phyloP scores from a whole-genome alignment of 768 basidiomycete species.

The Leccinum broughii region DNA sequence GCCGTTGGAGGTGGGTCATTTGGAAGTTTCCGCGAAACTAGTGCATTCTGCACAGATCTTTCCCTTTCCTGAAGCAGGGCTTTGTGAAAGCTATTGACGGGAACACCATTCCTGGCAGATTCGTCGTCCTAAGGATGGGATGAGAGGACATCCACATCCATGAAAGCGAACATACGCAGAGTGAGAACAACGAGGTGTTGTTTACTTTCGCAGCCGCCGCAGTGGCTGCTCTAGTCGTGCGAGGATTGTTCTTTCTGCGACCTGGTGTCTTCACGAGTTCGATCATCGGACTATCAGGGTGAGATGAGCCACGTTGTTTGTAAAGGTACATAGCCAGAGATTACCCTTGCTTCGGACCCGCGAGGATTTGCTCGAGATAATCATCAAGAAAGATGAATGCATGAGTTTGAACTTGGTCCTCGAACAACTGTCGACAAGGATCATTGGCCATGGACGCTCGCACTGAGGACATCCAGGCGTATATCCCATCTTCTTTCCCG shows the following conservation, averaged over 20 bases:
- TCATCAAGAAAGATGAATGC: slow-evolving; percentile 80
- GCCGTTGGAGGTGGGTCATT: background rate
- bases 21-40: background rate
- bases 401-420: slow-evolving; percentile 71
- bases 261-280: slow-evolving; percentile 85
- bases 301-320: background rate
- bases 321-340: slow-evolving; percentile 17
- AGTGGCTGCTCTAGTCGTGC: slow-evolving; percentile 47
- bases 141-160: slow-evolving; percentile 12
- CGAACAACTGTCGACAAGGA: slow-evolving; percentile 66
- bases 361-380: slow-evolving; percentile 71
- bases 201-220: slow-evolving; percentile 47
- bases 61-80: slow-evolving; percentile 41
- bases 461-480: slow-evolving; percentile 68
- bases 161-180: slow-evolving; percentile 42
- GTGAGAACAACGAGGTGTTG: slow-evolving; percentile 38
- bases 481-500: slow-evolving; percentile 43
- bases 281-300: slow-evolving; percentile 56
- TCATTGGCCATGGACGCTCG: slow-evolving; percentile 71
- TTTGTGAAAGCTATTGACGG: slow-evolving; percentile 50
- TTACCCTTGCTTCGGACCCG: slow-evolving; percentile 67
- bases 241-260: slow-evolving; percentile 59
- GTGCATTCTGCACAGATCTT: slow-evolving; percentile 10
- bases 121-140: slow-evolving; percentile 34
- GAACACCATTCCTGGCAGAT: slow-evolving; percentile 39